These are phyloP conservation scores for Pholiota microspora DNA, from an alignment of 768 basidiomycete species.

Conservation along the genomic window DNA sequence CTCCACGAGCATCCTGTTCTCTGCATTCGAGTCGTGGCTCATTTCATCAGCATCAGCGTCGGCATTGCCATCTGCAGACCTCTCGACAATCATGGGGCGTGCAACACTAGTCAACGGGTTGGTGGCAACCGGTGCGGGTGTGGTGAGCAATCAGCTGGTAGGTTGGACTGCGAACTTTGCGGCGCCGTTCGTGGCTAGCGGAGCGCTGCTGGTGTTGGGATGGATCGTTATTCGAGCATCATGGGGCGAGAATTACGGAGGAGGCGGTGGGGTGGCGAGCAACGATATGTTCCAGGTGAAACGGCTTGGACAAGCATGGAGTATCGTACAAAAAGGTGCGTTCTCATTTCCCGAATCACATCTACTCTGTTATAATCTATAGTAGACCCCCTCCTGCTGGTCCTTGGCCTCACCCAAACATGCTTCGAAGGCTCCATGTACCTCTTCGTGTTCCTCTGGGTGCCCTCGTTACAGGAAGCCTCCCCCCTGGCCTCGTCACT, in stretches of 20 bases:
- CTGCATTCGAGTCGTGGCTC: conserved; percentile 77
- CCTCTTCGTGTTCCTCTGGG: conserved; percentile 83
- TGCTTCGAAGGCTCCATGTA: conserved; percentile 87
- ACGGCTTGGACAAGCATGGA: conserved; percentile 55
- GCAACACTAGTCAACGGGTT: conserved; percentile 74
- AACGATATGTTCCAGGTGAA: conserved; percentile 48
- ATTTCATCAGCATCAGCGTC: conserved; percentile 56
- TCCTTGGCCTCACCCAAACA: conserved; percentile 71
- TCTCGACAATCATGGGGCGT: conserved; percentile 70
- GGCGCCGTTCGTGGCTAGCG: conserved; percentile 69
- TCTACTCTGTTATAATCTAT: background rate
- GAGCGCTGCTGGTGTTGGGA: conserved; percentile 46
- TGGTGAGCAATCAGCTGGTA: conserved; percentile 67
- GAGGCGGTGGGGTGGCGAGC: conserved; percentile 29
- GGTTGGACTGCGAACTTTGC: conserved; percentile 47
- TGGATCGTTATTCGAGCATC: conserved; percentile 53
- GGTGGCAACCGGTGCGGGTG: conserved; percentile 65
- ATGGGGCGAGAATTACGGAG: conserved; percentile 75
- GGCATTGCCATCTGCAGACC: conserved; percentile 51
- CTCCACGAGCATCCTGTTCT: conserved; percentile 75
- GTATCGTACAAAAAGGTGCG: conserved; percentile 51
- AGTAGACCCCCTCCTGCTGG: conserved; percentile 58
- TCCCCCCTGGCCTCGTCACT: conserved; percentile 40
- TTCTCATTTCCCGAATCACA: background rate
- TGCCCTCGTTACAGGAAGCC: conserved; percentile 68